phyloP scores from a whole-genome alignment of 108 stramenopile species.

The Skeletonema costatum region DNA sequence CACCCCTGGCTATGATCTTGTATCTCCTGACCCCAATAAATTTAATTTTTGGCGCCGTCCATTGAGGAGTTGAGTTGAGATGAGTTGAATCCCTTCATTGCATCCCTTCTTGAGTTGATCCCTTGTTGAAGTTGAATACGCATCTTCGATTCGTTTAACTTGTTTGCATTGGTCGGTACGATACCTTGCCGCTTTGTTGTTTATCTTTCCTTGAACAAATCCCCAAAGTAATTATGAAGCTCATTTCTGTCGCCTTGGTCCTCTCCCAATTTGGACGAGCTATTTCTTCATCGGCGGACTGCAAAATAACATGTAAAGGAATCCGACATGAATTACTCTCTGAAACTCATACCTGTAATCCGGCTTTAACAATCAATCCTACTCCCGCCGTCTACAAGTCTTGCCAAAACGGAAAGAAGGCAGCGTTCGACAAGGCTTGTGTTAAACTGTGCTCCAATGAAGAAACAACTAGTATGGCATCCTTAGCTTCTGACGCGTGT shows the following conservation, averaged over 20 bases:
- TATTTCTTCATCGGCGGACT: not conserved
- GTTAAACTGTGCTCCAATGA: conserved; percentile 13
- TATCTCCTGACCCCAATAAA: too few relatives aligned
- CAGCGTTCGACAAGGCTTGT: conserved; percentile 35
- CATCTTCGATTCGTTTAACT: too few relatives aligned
- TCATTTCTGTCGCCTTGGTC: not conserved
- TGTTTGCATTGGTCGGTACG: too few relatives aligned
- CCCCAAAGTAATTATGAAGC: not conserved
- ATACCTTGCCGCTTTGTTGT: too few relatives aligned
- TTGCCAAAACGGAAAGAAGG: conserved; percentile 36
- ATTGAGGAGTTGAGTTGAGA: too few relatives aligned
- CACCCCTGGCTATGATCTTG: too few relatives aligned
- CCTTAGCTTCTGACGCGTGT: conserved; percentile 14
- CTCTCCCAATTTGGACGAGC: not conserved
- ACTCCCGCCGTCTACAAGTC: conserved; percentile 24
- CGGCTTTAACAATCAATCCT: conserved; percentile 12
- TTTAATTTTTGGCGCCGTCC: too few relatives aligned
- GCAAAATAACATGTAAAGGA: conserved; percentile 27
- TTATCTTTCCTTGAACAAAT: not conserved
- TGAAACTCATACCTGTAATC: conserved; percentile 1
- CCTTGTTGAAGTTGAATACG: too few relatives aligned
- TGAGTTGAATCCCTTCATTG: too few relatives aligned
- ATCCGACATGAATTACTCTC: conserved; percentile 16
- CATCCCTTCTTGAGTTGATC: too few relatives aligned
- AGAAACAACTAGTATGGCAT: not conserved